Percentiles rank a stretch among this genome's conserved stretches.
Conservation (phyloP, 352 stramenopile genomes). For the Peronospora farinosa region DNA sequence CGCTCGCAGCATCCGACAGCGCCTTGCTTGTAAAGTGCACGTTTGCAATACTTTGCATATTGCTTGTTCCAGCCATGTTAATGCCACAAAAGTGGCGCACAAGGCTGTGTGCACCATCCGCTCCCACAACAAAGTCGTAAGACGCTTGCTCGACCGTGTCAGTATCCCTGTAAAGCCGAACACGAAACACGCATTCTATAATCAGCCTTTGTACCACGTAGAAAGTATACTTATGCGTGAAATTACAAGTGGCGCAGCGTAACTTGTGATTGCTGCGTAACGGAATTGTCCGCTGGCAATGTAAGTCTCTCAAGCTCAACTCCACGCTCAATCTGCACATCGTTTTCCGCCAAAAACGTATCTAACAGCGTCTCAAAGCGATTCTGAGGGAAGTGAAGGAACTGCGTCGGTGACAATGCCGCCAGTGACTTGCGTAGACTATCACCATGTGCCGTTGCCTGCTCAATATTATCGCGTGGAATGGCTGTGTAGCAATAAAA, state of each 20-base stretch:
- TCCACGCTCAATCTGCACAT: conserved; percentile 48
- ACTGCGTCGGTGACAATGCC: conserved; percentile 65
- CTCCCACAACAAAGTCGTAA: conserved; percentile 85
- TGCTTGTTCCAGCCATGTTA: conserved; percentile 57
- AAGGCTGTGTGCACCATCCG: conserved; percentile 86
- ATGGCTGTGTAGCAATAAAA: conserved; percentile 30
- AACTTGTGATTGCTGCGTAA: conserved; percentile 21
- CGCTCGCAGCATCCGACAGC: conserved; percentile 42
- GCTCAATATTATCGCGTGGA: conserved; percentile 24
- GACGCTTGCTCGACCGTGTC: conserved; percentile 33
- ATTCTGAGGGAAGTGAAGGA: conserved; percentile 82
- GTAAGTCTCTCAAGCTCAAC: conserved; percentile 50
- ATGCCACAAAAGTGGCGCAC: conserved; percentile 69
- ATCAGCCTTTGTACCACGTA: conserved; percentile 4
- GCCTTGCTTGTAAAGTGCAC: conserved; percentile 89
- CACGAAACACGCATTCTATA: background rate
- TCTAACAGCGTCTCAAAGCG: conserved; percentile 67
- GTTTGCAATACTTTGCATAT: conserved; percentile 91
- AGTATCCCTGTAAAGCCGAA: conserved; percentile 27
- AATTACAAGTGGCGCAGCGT: conserved; percentile 47
- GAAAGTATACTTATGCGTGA: background rate
- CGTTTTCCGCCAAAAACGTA: conserved; percentile 41
- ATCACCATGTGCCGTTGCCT: conserved; percentile 20
- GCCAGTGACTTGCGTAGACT: conserved; percentile 34
- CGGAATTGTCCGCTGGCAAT: conserved; percentile 4